These are phyloP conservation scores for Fusarium xylarioides DNA, from an alignment of 2,329 filamentous ascomycete genomes.

Conservation along the genomic window DNA sequence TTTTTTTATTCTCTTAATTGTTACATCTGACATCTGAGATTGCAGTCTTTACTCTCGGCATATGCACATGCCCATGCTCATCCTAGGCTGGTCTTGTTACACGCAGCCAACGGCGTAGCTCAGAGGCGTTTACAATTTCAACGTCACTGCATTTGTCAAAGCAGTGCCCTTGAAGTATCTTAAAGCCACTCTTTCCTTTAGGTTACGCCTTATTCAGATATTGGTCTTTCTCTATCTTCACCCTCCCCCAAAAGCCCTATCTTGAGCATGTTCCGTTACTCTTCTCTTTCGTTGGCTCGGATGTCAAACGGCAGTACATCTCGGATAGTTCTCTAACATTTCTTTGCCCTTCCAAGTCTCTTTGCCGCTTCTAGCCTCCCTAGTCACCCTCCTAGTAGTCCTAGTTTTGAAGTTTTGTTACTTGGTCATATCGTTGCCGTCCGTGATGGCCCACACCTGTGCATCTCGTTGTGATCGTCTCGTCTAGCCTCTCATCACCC, in stretches of 20 bases:
- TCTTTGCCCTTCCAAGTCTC: constrained; percentile 24
- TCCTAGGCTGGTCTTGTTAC: constrained; percentile 33
- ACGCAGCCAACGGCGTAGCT: constrained; percentile 37
- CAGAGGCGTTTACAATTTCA: constrained; percentile 37
- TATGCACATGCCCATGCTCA: constrained; percentile 41
- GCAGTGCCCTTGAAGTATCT: constrained; percentile 26
- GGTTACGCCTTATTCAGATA: constrained; percentile 26
- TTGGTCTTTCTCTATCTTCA: constrained; percentile 38
- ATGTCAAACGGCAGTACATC: constrained; percentile 25
- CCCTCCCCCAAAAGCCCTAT: constrained; percentile 40
- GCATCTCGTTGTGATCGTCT: constrained; percentile 49
- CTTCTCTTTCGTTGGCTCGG: constrained; percentile 40
- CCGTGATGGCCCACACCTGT: constrained; percentile 47
- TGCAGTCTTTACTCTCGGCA: constrained; percentile 38
- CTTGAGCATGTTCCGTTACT: constrained; percentile 28
- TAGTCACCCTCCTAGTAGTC: constrained; percentile 40
- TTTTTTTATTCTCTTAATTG: constrained; percentile 25
- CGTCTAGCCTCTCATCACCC: constrained; percentile 41
- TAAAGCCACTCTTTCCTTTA: constrained; percentile 39
- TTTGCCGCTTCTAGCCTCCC: constrained; percentile 45
- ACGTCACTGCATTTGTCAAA: constrained; percentile 38
- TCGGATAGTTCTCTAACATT: constrained; percentile 31
- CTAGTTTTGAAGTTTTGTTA: constrained; percentile 39
- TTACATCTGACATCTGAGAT: constrained; percentile 33
- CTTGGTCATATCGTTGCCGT: constrained; percentile 38